A percentile compares a stretch with the other conserved stretches of the same genome.
phyloP scores from a whole-genome alignment of 176 grass and related monocot species.

The Cymbopogon citratus region DNA sequence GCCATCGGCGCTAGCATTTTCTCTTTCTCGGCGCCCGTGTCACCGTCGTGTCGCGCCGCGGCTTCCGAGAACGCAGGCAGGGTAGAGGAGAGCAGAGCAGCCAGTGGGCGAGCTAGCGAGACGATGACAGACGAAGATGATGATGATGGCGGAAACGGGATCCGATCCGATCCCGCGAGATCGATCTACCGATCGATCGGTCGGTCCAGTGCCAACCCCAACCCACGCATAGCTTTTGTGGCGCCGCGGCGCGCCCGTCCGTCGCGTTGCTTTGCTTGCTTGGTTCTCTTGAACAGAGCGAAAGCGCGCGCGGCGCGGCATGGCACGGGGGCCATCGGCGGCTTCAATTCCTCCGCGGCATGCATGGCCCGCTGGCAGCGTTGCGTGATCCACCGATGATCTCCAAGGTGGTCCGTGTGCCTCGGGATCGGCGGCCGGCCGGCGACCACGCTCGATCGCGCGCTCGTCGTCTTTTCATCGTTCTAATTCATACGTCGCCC shows the following conservation, averaged over 20 bases:
- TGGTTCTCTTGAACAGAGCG: background rate
- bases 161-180: conserved; percentile 14
- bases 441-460: background rate
- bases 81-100: background rate
- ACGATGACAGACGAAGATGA: background rate
- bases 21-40: conserved; percentile 3
- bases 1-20: background rate
- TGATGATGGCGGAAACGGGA: background rate
- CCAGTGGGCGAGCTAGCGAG: background rate
- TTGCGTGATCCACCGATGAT: background rate
- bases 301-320: background rate
- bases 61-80: background rate
- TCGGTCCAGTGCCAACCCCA: background rate
- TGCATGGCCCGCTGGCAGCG: background rate
- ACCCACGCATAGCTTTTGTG: background rate
- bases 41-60: background rate
- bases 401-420: background rate
- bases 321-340: background rate
- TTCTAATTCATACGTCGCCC: background rate
- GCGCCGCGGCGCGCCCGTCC: background rate
- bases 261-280: background rate
- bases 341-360: background rate
- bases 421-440: background rate
- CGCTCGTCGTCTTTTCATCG: background rate
- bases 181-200: background rate